Base-by-base conservation (phyloP, 495 filamentous ascomycete species). In the Neurospora tetraspora region DNA sequence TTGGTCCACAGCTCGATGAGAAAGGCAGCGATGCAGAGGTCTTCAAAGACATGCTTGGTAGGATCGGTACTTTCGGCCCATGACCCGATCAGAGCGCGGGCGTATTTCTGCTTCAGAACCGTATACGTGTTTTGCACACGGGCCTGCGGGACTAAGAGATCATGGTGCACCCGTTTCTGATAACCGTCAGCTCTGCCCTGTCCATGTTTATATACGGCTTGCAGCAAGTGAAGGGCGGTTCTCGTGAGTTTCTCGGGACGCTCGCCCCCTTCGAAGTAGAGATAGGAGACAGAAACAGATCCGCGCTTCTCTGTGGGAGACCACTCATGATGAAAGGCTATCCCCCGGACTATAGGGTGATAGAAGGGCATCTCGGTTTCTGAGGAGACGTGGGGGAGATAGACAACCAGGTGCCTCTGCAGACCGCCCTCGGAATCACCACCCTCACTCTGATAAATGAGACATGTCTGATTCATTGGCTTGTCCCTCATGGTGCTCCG, bases 31-130 rank as follows among this genome's bases (percentile, higher is more conserved):
- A 98, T 96, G n/a, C 89, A 84, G 23, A 99, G 81, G 79, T 98
- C 94, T 79, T 98, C 96, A 80, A 97, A 97, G 9, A 98, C 93
- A 80, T 98, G 94, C 79, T 98, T 98, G 27, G 84, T 85, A 0
- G 94, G 92, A 78, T 97, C 94, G 3, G 95, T 97, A 65, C 85
- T 84, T 81, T 98, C 95, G 14, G 88, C 89, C 96, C 96, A 98
- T 9, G 79, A 78, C 34, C 86, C 79, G 34, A 91, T 89, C 20
- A 99, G 83, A 14, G 78, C 75, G 4, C 85, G 81, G 1, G 92
- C 93, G 80, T 98, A 93, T 69, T 86, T 89, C 23, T 84, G 80
- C 80, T 97, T 97, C 9, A 99, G 86, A n/a, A 87, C 84, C 2
- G 90, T 81, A 78, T 98, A 98, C 0, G 89, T 94, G 78, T 94